A percentile compares a stretch with the other conserved stretches of the same genome.
Conservation (phyloP, 2,329 filamentous ascomycete genomes). For the Pestalotiopsis fici region DNA sequence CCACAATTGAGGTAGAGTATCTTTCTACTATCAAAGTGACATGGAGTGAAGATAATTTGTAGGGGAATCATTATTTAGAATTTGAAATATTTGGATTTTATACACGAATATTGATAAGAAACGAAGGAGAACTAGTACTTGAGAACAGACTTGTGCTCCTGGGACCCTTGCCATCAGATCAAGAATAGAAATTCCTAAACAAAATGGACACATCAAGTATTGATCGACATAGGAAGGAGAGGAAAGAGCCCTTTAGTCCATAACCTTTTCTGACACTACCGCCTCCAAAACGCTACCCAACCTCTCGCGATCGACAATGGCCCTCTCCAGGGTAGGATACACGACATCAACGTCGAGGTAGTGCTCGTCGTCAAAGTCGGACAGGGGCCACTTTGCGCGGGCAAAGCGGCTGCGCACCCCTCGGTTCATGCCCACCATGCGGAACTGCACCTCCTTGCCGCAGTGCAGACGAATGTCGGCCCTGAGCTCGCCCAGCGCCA, state of each 20-base stretch:
- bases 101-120: background rate
- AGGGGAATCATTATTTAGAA: too few species aligned
- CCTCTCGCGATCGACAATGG: conserved; percentile 26
- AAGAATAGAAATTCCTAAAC: background rate
- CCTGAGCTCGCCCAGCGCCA: conserved; percentile 29
- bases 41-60: too few species aligned
- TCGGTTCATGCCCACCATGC: conserved; percentile 23
- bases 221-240: background rate
- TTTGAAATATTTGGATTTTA: background rate
- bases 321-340: conserved; percentile 27
- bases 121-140: background rate
- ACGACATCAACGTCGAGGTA: conserved; percentile 24
- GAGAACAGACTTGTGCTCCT: background rate
- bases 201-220: background rate
- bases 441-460: conserved; percentile 25
- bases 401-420: conserved; percentile 23
- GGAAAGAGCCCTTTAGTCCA: background rate
- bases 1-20: too few species aligned
- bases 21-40: too few species aligned
- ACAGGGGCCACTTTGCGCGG: conserved; percentile 26
- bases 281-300: conserved; percentile 25
- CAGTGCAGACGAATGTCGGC: conserved; percentile 29
- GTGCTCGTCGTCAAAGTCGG: conserved; percentile 21
- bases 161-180: background rate
- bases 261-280: conserved; percentile 25